Conservation (phyloP, 805 yeast species). For the Tetrapisispora taiwanensis region DNA sequence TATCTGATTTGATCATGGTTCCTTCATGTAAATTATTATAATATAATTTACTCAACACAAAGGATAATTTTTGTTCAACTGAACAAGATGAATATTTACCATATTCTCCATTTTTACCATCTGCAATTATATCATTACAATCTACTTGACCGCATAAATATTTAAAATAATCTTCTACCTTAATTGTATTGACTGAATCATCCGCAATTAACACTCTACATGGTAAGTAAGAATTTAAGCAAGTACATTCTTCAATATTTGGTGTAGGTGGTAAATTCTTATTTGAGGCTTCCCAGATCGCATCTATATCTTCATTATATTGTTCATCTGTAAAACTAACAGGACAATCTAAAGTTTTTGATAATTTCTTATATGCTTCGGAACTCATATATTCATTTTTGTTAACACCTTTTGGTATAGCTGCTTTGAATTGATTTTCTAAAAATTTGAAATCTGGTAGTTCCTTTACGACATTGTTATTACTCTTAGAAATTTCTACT, state of each 20-base stretch:
- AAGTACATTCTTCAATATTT: slow-evolving; percentile 46
- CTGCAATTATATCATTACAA: slow-evolving; percentile 49
- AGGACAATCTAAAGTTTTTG: slow-evolving; percentile 11
- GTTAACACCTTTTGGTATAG: slow-evolving; percentile 37
- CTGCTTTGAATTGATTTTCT: slow-evolving; percentile 40
- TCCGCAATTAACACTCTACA: slow-evolving; percentile 48
- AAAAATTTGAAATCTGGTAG: slow-evolving; percentile 51
- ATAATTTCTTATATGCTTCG: slow-evolving; percentile 33
- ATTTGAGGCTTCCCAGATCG: slow-evolving; percentile 48
- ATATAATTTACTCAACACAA: slow-evolving; percentile 49
- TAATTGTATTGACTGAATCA: slow-evolving; percentile 23
- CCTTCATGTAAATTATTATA: slow-evolving; percentile 26
- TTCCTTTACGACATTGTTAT: slow-evolving; percentile 37
- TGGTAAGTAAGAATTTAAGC: slow-evolving; percentile 42
- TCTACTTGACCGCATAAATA: slow-evolving; percentile 46
- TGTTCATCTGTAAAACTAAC: not conserved
- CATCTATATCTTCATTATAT: not conserved
- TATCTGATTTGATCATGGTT: slow-evolving; percentile 28
- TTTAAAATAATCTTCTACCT: slow-evolving; percentile 49
- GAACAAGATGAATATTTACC: slow-evolving; percentile 65
- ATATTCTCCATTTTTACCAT: slow-evolving; percentile 50
- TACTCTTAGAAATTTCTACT: slow-evolving; percentile 35
- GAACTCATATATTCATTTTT: slow-evolving; percentile 16
- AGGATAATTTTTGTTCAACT: slow-evolving; percentile 51
- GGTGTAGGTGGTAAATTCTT: slow-evolving; percentile 61